Percentiles rank a stretch among this genome's conserved stretches.
phyloP scores from a whole-genome alignment of 257 asterid genomes.

The Verbascum thapsus region DNA sequence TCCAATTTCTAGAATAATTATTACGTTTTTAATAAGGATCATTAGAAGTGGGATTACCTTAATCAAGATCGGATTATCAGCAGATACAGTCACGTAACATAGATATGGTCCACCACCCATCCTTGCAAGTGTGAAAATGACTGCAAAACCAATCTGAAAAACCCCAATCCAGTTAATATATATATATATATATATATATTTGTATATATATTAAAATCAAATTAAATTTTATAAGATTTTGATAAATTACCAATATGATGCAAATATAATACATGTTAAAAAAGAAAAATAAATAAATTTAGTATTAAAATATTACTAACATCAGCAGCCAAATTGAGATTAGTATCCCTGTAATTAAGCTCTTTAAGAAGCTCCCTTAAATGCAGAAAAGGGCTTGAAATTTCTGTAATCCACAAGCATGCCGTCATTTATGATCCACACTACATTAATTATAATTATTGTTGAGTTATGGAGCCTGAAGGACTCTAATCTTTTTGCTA shows the following conservation, averaged over 20 bases:
- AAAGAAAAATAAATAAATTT: not conserved
- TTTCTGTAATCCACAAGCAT: conserved; percentile 74
- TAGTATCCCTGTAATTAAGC: conserved; percentile 68
- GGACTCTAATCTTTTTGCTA: too few species aligned
- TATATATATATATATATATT: too few species aligned
- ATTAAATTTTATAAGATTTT: too few species aligned
- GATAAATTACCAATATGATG: too few species aligned
- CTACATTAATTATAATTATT: conserved; percentile 34
- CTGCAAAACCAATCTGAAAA: conserved; percentile 62
- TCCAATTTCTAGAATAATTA: too few species aligned
- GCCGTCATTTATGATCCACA: conserved; percentile 94
- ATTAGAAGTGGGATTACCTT: conserved; percentile 45
- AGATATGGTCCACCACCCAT: conserved; percentile 88
- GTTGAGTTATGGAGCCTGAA: too few species aligned
- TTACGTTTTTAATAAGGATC: too few species aligned
- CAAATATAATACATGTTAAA: too few species aligned
- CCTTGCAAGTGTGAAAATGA: conserved; percentile 71
- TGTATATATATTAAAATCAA: too few species aligned
- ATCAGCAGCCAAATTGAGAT: conserved; percentile 79
- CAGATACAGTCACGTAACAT: conserved; percentile 63
- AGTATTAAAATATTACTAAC: conserved; percentile 44
- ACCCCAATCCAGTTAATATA: not conserved
- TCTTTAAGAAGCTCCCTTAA: conserved; percentile 86
- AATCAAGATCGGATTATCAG: conserved; percentile 67
- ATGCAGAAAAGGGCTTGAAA: conserved; percentile 88